Percentiles rank a stretch among this genome's conserved stretches.
phyloP scores from a whole-genome alignment of 2,329 filamentous ascomycete genomes.

The Cladosporium sphaerospermum region DNA sequence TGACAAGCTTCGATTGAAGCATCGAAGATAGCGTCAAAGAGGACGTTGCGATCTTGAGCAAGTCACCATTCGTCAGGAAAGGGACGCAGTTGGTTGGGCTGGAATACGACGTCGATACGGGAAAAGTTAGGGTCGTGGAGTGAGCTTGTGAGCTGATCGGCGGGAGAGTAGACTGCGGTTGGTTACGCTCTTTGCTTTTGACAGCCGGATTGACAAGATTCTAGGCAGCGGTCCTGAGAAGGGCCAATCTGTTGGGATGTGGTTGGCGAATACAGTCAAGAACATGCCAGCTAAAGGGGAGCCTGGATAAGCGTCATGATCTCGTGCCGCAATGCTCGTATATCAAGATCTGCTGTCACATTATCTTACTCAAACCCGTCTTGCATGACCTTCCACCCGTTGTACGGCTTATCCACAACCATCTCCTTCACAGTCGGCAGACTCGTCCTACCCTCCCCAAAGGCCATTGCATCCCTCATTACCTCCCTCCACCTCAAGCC shows the following conservation, averaged over 20 bases:
- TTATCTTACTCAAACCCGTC: background rate
- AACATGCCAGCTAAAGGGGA: no score
- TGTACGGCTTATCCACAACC: conserved; percentile 1
- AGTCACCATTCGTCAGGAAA: conserved; percentile 19
- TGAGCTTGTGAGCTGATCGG: background rate
- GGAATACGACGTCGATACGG: conserved; percentile 10
- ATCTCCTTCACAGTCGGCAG: conserved; percentile 7
- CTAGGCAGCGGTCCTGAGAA: no score
- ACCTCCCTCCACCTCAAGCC: conserved; percentile 8
- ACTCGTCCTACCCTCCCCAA: conserved; percentile 3
- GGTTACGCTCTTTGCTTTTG: no score
- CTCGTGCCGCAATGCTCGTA: background rate
- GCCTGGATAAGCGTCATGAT: background rate
- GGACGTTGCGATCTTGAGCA: conserved; percentile 21
- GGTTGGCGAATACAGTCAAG: no score
- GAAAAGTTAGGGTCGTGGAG: background rate
- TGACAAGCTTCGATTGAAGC: conserved; percentile 12
- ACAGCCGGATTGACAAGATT: no score
- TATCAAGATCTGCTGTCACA: background rate
- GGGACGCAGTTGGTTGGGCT: conserved; percentile 8
- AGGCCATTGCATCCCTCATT: conserved; percentile 6
- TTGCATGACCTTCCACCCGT: conserved; percentile 3
- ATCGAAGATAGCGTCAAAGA: conserved; percentile 22
- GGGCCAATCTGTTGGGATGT: no score
- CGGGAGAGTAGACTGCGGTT: no score